Conservation (phyloP, 495 filamentous ascomycete genomes). For the Tuber umbilicatum region DNA sequence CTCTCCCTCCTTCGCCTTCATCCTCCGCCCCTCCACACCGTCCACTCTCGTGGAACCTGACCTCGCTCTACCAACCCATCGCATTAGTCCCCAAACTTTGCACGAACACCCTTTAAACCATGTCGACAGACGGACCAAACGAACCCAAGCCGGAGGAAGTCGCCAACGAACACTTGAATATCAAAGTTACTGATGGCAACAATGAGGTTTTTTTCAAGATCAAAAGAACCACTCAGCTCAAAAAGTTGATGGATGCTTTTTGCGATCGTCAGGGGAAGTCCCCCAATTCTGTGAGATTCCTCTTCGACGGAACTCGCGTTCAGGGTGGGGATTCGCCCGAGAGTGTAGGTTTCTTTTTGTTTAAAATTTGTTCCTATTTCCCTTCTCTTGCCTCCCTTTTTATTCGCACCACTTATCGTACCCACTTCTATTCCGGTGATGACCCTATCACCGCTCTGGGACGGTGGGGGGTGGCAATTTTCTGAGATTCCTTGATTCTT, state of each 20-base stretch:
- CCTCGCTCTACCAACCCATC: slow-evolving; percentile 7
- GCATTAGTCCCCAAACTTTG: neutral
- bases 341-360: slow-evolving; percentile 57
- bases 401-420: slow-evolving; percentile 7
- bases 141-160: slow-evolving; percentile 53
- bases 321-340: slow-evolving; percentile 85
- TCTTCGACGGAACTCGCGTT: slow-evolving; percentile 91
- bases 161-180: slow-evolving; percentile 80
- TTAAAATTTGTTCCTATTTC: slow-evolving; percentile 2
- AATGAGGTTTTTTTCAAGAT: slow-evolving; percentile 99
- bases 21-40: slow-evolving; percentile 19
- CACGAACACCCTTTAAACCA: slow-evolving; percentile 28
- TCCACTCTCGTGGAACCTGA: neutral
- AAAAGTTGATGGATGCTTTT: slow-evolving; percentile 98
- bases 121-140: slow-evolving; percentile 48
- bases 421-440: neutral
- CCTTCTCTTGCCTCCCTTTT: slow-evolving; percentile 6
- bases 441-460: neutral
- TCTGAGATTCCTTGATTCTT: neutral
- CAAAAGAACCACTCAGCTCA: slow-evolving; percentile 89
- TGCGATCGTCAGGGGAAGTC: slow-evolving; percentile 94
- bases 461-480: neutral
- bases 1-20: slow-evolving; percentile 13
- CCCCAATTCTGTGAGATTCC: slow-evolving; percentile 74
- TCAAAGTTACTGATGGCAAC: slow-evolving; percentile 99